A percentile compares a stretch with the other conserved stretches of the same genome.
phyloP scores from a whole-genome alignment of 2,329 filamentous ascomycete genomes.

The Aureobasidium sp. region DNA sequence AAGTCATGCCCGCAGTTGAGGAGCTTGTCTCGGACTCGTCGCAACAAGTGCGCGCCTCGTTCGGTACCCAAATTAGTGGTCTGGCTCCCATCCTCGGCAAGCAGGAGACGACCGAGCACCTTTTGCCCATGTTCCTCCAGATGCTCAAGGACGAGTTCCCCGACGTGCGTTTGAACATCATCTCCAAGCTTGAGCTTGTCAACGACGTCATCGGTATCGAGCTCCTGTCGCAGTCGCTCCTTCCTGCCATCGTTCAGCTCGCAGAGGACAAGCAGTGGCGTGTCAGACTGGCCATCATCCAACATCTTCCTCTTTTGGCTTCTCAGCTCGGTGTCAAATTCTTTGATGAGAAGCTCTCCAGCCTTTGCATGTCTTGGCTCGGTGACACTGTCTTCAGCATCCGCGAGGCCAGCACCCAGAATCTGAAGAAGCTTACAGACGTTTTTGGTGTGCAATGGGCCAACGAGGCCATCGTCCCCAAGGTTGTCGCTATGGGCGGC shows the following conservation, averaged over 20 bases:
- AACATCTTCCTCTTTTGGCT: slow-evolving; percentile 94
- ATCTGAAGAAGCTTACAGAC: slow-evolving; percentile 96
- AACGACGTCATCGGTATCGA: slow-evolving; percentile 99
- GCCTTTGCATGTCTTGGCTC: slow-evolving; percentile 96
- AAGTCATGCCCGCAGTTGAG: slow-evolving; percentile 95
- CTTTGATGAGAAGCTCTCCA: slow-evolving; percentile 95
- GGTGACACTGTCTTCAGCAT: slow-evolving; percentile 99
- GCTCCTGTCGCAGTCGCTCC: slow-evolving; percentile 87
- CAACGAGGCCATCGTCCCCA: slow-evolving; percentile 92
- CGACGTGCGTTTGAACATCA: slow-evolving; percentile 96
- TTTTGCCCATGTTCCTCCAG: slow-evolving; percentile 96
- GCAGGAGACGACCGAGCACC: slow-evolving; percentile 93
- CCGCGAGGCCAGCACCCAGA: slow-evolving; percentile 91
- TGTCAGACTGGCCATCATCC: slow-evolving; percentile 94
- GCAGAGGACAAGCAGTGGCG: slow-evolving; percentile 99
- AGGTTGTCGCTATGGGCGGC: slow-evolving; percentile 96
- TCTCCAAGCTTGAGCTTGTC: slow-evolving; percentile 97
- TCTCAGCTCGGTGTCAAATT: slow-evolving; percentile 95
- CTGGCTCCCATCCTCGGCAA: slow-evolving; percentile 95
- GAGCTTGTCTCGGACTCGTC: slow-evolving; percentile 93
- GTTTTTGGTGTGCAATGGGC: slow-evolving; percentile 99
- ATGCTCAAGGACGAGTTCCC: slow-evolving; percentile 99
- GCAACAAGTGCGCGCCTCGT: slow-evolving; percentile 90
- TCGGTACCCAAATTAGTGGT: slow-evolving; percentile 95
- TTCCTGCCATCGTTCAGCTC: slow-evolving; percentile 93